Conservation (phyloP, 352 stramenopile species). For the Plasmopara halstedii region DNA sequence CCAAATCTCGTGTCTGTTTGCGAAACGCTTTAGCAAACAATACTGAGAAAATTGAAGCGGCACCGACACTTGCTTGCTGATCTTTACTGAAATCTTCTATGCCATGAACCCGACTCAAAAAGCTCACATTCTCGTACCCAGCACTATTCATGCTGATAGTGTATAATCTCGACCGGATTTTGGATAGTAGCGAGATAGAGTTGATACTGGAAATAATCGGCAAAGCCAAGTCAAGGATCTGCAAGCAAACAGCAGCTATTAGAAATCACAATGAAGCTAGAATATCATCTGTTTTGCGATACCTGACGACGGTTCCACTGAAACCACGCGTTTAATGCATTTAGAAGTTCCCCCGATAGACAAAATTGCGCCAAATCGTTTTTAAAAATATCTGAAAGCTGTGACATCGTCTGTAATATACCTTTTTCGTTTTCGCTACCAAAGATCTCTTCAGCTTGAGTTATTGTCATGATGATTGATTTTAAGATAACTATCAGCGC, state of each 20-base stretch:
- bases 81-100: constrained; percentile 5
- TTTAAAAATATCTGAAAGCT: constrained; percentile 21
- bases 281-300: not conserved
- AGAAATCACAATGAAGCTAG: not conserved
- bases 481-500: constrained; percentile 51
- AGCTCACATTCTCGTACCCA: constrained; percentile 22
- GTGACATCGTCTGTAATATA: constrained; percentile 20
- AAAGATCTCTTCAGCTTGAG: constrained; percentile 57
- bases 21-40: constrained; percentile 60
- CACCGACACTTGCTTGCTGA: constrained; percentile 1
- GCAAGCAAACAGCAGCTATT: constrained; percentile 2
- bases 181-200: constrained; percentile 49
- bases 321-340: constrained; percentile 32
- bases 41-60: constrained; percentile 46
- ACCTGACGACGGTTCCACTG: constrained; percentile 31
- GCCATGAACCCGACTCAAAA: constrained; percentile 28
- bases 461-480: constrained; percentile 43
- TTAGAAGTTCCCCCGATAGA: constrained; percentile 22
- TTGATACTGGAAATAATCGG: constrained; percentile 46
- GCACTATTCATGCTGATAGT: constrained; percentile 27
- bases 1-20: constrained; percentile 54
- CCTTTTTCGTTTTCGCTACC: constrained; percentile 7
- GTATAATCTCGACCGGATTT: constrained; percentile 50
- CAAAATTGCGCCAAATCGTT: constrained; percentile 23
- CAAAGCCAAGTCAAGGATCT: constrained; percentile 37